Evolutionary conservation across 1,284 basidiomycete species (phyloP).

Genomic region (Dichomitus squalens): DNA sequence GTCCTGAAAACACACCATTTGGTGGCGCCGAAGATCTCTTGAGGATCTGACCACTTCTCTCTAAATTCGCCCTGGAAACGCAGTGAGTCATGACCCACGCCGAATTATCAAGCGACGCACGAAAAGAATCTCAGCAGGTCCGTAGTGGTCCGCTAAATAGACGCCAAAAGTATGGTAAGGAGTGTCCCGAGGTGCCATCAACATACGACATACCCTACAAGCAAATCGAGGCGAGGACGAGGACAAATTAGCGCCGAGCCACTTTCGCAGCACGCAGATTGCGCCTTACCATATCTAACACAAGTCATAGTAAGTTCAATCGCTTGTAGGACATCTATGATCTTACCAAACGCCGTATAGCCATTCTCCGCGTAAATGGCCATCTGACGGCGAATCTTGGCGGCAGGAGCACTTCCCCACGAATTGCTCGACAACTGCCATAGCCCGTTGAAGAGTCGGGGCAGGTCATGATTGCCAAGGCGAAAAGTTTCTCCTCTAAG

Average conservation of each 20-base stretch:
- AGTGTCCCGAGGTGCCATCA: neutral
- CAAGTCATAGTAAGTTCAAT: neutral
- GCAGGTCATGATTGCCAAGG: slow-evolving; percentile 60
- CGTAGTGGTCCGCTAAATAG: slow-evolving; percentile 77
- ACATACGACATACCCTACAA: slow-evolving; percentile 19
- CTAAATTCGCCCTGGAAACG: slow-evolving; percentile 66
- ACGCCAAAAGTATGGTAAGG: neutral
- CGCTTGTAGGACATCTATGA: neutral
- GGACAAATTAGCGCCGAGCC: neutral
- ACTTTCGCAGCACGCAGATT: neutral
- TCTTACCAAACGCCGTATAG: slow-evolving; percentile 60
- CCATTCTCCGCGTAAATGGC: slow-evolving; percentile 61
- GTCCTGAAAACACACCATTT: slow-evolving; percentile 82
- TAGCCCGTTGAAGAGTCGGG: slow-evolving; percentile 75
- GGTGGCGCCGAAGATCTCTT: slow-evolving; percentile 67
- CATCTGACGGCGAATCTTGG: slow-evolving; percentile 72
- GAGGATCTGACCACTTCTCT: slow-evolving; percentile 42
- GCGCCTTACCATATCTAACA: slow-evolving; percentile 41
- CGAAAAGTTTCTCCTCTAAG: slow-evolving; percentile 41
- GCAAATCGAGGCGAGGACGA: neutral
- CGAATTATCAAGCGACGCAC: slow-evolving; percentile 38
- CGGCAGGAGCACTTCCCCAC: slow-evolving; percentile 74
- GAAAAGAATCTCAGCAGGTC: slow-evolving; percentile 76
- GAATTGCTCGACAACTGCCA: slow-evolving; percentile 85
- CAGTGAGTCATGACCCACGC: neutral